Base-by-base conservation (phyloP, 306 rosid species). In the Malus sylvestris region DNA sequence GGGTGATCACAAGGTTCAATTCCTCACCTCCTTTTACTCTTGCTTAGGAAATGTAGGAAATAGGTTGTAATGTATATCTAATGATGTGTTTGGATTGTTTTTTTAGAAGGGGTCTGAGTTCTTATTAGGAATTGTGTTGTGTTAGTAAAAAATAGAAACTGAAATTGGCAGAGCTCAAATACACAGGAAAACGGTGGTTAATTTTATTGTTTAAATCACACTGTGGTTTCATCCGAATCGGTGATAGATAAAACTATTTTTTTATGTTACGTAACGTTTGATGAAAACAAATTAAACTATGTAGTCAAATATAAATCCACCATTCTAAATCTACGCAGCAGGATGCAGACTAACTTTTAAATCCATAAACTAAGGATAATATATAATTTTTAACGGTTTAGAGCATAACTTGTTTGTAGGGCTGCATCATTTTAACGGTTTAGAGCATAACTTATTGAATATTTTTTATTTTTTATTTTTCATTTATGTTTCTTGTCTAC, bases 1-100 rank as follows among this genome's bases (percentile, higher is more conserved):
- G 66, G 99, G 99, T 77, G 99, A 95, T 88, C 97, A 95, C 81
- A 95, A 95, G 97, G 99, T 90, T 63, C 78, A 79, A 59, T 63
- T 67, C 68, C 53, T 73, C 52, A 61, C 29, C 16, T 52, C 67
- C 68, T 38, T 45, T 5, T 76, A 4, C 70, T 76, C 32, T 67
- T 14, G 55, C 11, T 68, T 52, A 30, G 64, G 66, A 57, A 78
- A 35, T 70, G 76, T 67, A 23, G 42, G 57, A 73, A 2, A 8
- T 42, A 22, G 35, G 40, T 25, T 59, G n/a, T 1, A 11, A 22
- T 8, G 40, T 40, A 45, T 73, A 33, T 71, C 33, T 33, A 5
- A 11, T 72, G 10, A 35, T 72, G n/a, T 53, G 55, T 38, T 72
- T 38, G 29, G 35, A 23, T 72, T 35, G 38, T 35, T 25, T 10